Evolutionary conservation across 2,329 filamentous ascomycete species (phyloP), one percentile per base, ranked within the genome.

Genomic region (Thelonectria olida): DNA sequence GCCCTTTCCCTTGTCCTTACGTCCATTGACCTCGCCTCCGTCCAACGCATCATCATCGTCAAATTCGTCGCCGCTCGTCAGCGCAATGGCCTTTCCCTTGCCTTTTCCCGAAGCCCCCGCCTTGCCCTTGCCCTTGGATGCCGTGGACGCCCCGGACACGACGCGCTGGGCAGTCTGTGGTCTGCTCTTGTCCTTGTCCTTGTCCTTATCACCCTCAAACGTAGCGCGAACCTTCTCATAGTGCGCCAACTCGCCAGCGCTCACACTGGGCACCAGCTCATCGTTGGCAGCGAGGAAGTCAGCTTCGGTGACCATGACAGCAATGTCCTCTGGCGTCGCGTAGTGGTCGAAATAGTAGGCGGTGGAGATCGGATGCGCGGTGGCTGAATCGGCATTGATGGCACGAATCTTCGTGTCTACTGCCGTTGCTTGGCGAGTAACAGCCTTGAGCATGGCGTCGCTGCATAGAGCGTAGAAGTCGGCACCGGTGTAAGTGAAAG

Each of bases 381-480:
- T 72, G n/a, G 68, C 72, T 4, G 75, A 74, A 44, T 78, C 77
- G 2, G 80, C 75, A 70, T 92, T 92, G 75, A 97, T 82, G 5
- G 84, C 82, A 20, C 85, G 85, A 67, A 99, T 91, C 76, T 96
- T 96, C 51, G 87, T 83, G 75, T 99, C 96, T 2, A 98, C 94
- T 2, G 87, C 84, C 1, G 88, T 86, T 2, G 96, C 93, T 74
- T 96, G 92, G 5, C 96, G 89, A 3, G 96, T 99, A 60, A 99
- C 95, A 19, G 96, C 96, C 77, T 99, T 98, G 68, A 99, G 90
- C 96, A 99, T 99, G 52, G 96, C 93, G 76, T 99, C 96, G 42
- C 93, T 97, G 81, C 95, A 98, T 19, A 99, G 85, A 1, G 96
- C 96, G 78, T 99, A 99, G 74, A 99, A 90, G 79, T 99, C 96